phyloP scores from a whole-genome alignment of 2,329 filamentous ascomycete species.

The Truncatella angustata region DNA sequence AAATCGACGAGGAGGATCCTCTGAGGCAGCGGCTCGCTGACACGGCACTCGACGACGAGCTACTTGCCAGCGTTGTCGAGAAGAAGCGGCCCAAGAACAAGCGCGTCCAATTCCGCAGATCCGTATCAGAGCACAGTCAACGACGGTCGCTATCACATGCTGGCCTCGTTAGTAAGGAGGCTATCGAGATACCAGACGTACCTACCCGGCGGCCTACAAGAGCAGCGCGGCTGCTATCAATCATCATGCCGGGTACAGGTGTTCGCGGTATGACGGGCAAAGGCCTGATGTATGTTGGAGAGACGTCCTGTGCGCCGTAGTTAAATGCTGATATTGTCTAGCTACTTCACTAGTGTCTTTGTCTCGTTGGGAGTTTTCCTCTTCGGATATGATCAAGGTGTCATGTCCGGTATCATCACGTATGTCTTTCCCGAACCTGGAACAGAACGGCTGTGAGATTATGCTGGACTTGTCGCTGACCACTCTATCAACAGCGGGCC shows the following conservation, averaged over 20 bases:
- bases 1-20: conserved; percentile 81
- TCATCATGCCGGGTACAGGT: conserved; percentile 82
- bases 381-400: conserved; percentile 87
- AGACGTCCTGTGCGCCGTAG: not conserved
- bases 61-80: conserved; percentile 48
- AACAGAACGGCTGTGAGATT: not conserved
- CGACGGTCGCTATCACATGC: conserved; percentile 34
- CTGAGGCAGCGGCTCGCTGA: conserved; percentile 68
- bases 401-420: conserved; percentile 76
- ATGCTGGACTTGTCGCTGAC: not conserved
- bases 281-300: conserved; percentile 71
- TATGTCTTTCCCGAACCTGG: conserved; percentile 38
- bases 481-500: conserved; percentile 58
- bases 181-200: conserved; percentile 77
- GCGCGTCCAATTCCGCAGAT: conserved; percentile 66
- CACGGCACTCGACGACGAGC: conserved; percentile 57
- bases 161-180: conserved; percentile 63
- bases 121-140: conserved; percentile 38
- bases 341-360: conserved; percentile 93
- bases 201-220: conserved; percentile 61
- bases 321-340: conserved; percentile 37
- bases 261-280: conserved; percentile 93
- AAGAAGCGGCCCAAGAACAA: conserved; percentile 51
- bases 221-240: conserved; percentile 69
- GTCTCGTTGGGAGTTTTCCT: conserved; percentile 84